Base-by-base conservation (phyloP, 1,284 basidiomycete genomes). In the Xerocomus nothofagi region DNA sequence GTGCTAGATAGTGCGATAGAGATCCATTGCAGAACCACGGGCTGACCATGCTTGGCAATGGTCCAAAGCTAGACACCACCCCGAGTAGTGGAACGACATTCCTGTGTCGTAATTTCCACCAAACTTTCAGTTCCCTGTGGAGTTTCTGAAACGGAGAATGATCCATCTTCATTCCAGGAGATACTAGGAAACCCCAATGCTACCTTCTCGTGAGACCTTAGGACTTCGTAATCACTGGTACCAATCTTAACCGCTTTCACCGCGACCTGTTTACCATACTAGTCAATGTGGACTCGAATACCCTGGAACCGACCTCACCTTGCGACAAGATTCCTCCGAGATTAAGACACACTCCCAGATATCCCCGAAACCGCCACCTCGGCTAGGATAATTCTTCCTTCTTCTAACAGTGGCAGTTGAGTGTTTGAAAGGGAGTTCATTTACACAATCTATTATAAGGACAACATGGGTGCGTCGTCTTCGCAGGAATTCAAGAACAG, bases 21-120 rank as follows among this genome's bases (percentile, higher is more conserved):
- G 63, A 67, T 17, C 65, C 66, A 14, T 65, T 64, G 26, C 6
- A 4, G 26, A 63, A 56, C 64, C 64, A 66, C 2, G 64, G 68
- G 48, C 56, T 67, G 36, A 70, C 61, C 31, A 54, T 49, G 31
- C 60, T 57, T 4, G 48, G 52, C 26, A 68, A 23, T 1, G 49
- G 51, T 23, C 57, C 54, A 11, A 64, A 61, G 20, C 29, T 49
- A 11, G 24, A 29, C 11, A 66, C 63, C 4, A 65, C 51, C 20
- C 64, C 64, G 6, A 66, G 65, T 0, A 66, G 30, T 14, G 65
- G 66, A 8, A 70, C 54, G 0, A 69, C 24, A 20, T 66, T 67
- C 37, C 2, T 49, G 17, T 66, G 68, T 21, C 23, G 42, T 30
- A 66, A 31, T 23, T 21, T 34, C 24, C 8, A 49, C 64, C 66